Evolutionary conservation across 768 basidiomycete species (phyloP).

Genomic region (Agrocybe pediades): DNA sequence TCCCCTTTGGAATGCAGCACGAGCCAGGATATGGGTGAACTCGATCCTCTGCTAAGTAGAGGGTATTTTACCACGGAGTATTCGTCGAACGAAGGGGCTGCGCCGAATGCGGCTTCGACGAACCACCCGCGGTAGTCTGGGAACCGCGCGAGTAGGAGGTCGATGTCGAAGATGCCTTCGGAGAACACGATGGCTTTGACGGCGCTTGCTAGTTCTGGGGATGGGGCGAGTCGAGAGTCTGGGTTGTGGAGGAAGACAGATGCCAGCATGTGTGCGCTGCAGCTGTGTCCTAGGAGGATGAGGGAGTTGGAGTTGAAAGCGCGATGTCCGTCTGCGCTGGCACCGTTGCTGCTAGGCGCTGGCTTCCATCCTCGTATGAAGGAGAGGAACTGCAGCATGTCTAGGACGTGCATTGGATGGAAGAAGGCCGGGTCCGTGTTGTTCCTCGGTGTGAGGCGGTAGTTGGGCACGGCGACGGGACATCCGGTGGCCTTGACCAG

Average conservation of each 20-base stretch:
- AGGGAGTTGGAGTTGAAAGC: conserved; percentile 43
- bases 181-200: conserved; percentile 62
- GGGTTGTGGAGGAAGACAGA: conserved; percentile 61
- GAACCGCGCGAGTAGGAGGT: conserved; percentile 61
- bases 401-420: conserved; percentile 75
- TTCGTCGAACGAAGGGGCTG: conserved; percentile 43
- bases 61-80: conserved; percentile 47
- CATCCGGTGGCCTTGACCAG: conserved; percentile 51
- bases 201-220: conserved; percentile 38
- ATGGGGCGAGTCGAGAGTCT: conserved; percentile 48
- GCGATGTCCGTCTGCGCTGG: too few species aligned
- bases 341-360: conserved; percentile 26
- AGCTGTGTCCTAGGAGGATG: conserved; percentile 77
- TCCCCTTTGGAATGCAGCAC: conserved; percentile 78
- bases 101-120: conserved; percentile 64
- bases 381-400: conserved; percentile 61
- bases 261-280: conserved; percentile 78
- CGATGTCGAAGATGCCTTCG: conserved; percentile 81
- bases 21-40: conserved; percentile 56
- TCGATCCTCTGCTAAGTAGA: conserved; percentile 26
- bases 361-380: conserved; percentile 54
- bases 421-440: conserved; percentile 42
- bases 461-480: conserved; percentile 76
- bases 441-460: conserved; percentile 61
- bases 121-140: conserved; percentile 74